Evolutionary conservation across 306 rosid genomes (phyloP), one percentile per base, ranked within the genome.

Genomic region (Rosa lucieae): DNA sequence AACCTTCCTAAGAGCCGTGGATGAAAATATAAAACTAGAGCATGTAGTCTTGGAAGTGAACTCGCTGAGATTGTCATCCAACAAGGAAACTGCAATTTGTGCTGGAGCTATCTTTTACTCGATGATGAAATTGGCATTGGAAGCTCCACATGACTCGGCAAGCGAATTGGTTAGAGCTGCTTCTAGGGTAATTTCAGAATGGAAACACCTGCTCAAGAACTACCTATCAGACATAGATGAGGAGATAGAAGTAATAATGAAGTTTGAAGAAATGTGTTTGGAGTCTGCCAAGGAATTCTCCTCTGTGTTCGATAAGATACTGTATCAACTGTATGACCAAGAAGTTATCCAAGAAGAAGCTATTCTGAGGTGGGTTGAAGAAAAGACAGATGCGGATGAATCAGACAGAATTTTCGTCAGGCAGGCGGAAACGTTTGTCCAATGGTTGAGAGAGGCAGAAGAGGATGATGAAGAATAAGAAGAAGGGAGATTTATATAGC

Each of bases 371-470:
- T 96, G 97, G 98, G 96, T 85, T n/a, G 97, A 89, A 37, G 99
- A 95, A 87, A 93, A 90, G 80, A 87, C 78, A 77, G 86, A 88
- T 0, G 98, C 99, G 0, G 99, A 93, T 13, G 99, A 93, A 73
- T 66, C 87, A 0, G 99, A 95, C 79, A 95, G 82, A 84, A 79
- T 89, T 75, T 93, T 90, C 67, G 90, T 95, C 6, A 89, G 83
- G 83, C 92, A 91, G 80, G 89, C 97, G 1, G 88, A 88, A 81
- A 78, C 51, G 29, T 87, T 95, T 23, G 88, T 93, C 80, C 89
- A 88, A 84, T 95, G 99, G 99, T 78, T 95, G 84, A 88, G 80
- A 86, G 96, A 84, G 73, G 97, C 99, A 83, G 99, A 95, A 86
- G 99, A 91, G 3, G 98, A 88, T 0, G 93, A 89, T 0, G 84